Percentiles rank a stretch among this genome's conserved stretches.
phyloP scores from a whole-genome alignment of 2,329 filamentous ascomycete species.

The Neofusicoccum ribis region DNA sequence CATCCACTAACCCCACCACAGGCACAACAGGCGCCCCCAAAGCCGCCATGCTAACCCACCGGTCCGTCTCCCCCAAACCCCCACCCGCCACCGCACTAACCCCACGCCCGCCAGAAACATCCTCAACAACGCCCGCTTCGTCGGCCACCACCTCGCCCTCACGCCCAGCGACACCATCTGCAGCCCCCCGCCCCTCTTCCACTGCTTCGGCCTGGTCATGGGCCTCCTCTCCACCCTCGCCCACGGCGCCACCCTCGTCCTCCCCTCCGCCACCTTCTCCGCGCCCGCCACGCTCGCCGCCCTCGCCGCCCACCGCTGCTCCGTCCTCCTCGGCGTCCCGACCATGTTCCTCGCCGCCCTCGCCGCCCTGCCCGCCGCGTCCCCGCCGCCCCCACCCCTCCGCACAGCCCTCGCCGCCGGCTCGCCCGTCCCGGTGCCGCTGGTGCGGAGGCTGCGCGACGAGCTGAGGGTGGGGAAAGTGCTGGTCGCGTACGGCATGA shows the following conservation, averaged over 20 bases:
- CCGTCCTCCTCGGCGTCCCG: conserved; percentile 80
- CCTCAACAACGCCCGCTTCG: conserved; percentile 85
- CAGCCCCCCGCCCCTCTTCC: conserved; percentile 60
- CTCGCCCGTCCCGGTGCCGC: conserved; percentile 72
- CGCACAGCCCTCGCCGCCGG: conserved; percentile 89
- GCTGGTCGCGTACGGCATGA: conserved; percentile 97
- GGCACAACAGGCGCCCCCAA: conserved; percentile 59
- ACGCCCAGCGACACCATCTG: conserved; percentile 68
- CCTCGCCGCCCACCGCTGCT: conserved; percentile 63
- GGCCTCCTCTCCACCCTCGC: conserved; percentile 97
- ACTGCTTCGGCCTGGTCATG: conserved; percentile 85
- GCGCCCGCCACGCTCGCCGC: conserved; percentile 67
- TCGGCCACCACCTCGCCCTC: conserved; percentile 82
- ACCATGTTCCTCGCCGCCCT: conserved; percentile 92
- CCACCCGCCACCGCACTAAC: neutral
- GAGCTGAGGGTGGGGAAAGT: conserved; percentile 75
- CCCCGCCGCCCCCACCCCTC: conserved; percentile 58
- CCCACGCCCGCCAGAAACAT: conserved; percentile 74
- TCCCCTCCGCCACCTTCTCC: conserved; percentile 85
- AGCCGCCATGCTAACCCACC: conserved; percentile 70
- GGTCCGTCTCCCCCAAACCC: neutral
- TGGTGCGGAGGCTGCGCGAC: conserved; percentile 75
- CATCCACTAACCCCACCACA: neutral
- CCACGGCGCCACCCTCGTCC: conserved; percentile 76
- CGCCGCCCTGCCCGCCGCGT: conserved; percentile 68